A percentile compares a stretch with the other conserved stretches of the same genome.
These are phyloP conservation scores for Carnegiea gigantea DNA, from an alignment of 179 eudicot genomes.

Conservation along the genomic window DNA sequence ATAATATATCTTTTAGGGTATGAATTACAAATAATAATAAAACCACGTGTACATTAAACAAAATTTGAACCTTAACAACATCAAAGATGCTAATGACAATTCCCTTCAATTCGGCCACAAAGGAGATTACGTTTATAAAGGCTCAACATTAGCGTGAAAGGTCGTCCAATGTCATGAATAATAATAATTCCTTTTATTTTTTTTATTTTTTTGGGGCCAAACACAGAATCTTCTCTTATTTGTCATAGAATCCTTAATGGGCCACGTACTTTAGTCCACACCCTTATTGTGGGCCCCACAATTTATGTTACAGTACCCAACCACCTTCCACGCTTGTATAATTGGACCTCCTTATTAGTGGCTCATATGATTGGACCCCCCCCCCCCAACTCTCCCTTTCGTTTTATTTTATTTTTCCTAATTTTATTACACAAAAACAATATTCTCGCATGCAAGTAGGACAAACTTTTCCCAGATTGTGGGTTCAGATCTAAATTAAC, in stretches of 20 bases:
- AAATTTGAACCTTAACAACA: too few species aligned
- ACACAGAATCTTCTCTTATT: constrained; percentile 4
- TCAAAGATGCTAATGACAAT: too few species aligned
- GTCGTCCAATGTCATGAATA: too few species aligned
- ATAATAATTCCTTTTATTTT: too few species aligned
- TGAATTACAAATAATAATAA: too few species aligned
- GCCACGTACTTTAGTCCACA: constrained; percentile 12
- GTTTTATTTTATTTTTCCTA: too few species aligned
- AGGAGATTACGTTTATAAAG: too few species aligned
- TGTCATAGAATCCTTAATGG: background rate
- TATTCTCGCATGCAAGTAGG: background rate
- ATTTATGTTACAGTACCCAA: background rate
- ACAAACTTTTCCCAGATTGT: constrained; percentile 22
- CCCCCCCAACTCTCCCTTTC: background rate
- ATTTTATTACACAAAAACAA: background rate
- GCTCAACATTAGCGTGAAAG: too few species aligned
- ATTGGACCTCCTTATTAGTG: constrained; percentile 4
- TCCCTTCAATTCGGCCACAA: too few species aligned
- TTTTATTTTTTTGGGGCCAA: too few species aligned
- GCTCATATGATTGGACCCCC: constrained; percentile 16
- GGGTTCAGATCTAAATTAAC: constrained; percentile 13
- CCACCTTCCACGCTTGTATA: background rate
- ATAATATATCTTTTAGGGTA: too few species aligned
- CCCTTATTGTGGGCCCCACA: constrained; percentile 8
- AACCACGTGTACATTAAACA: too few species aligned